A percentile compares a stretch with the other conserved stretches of the same genome.
Evolutionary conservation across 2,329 filamentous ascomycete genomes (phyloP).

Genomic region (Talaromyces sp.): DNA sequence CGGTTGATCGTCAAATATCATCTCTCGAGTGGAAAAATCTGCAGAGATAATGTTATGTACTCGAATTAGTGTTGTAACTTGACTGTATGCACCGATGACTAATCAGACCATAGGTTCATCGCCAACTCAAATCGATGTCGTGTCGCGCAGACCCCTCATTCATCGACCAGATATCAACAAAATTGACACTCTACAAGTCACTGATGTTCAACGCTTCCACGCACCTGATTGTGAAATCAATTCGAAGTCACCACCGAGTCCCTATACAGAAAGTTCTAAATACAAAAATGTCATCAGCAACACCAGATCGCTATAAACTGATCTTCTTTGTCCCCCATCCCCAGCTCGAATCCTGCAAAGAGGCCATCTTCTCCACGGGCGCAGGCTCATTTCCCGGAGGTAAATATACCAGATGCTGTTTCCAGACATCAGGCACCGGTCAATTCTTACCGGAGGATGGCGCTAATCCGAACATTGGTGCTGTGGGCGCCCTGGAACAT

Average conservation of each 20-base stretch:
- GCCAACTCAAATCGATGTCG: background rate
- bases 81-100: slow-evolving; percentile 2
- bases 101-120: slow-evolving; percentile 4
- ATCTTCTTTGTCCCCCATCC: slow-evolving; percentile 42
- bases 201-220: slow-evolving; percentile 4
- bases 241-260: background rate
- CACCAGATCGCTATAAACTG: slow-evolving; percentile 39
- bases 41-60: background rate
- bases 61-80: background rate
- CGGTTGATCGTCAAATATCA: background rate
- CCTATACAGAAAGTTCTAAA: slow-evolving; percentile 1
- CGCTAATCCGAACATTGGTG: slow-evolving; percentile 42
- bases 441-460: slow-evolving; percentile 41
- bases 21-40: background rate
- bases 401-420: slow-evolving; percentile 41
- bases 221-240: background rate
- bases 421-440: slow-evolving; percentile 39
- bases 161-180: background rate
- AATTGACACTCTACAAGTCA: background rate
- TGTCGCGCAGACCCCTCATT: background rate
- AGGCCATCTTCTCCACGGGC: slow-evolving; percentile 41
- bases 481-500: slow-evolving; percentile 36
- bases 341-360: slow-evolving; percentile 39
- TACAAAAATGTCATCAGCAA: slow-evolving; percentile 24
- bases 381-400: slow-evolving; percentile 41